These are phyloP conservation scores for Thermochaetoides dissita DNA, from an alignment of 2,329 filamentous ascomycete species.

Conservation along the genomic window DNA sequence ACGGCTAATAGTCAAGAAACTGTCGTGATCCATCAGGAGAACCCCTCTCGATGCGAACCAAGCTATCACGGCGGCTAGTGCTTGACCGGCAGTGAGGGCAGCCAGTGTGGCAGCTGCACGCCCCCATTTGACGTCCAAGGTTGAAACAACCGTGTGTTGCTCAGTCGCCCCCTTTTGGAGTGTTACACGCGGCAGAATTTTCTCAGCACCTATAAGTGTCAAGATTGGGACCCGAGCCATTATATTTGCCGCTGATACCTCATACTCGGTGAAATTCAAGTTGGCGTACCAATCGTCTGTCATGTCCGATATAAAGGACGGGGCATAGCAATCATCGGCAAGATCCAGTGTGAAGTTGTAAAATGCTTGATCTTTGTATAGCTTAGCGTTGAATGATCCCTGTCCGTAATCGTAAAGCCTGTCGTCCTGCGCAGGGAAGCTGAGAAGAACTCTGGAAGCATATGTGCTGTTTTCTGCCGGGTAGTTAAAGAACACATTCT, in stretches of 20 bases:
- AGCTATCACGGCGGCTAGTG: not conserved
- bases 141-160: not conserved
- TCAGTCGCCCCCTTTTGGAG: conserved; percentile 1
- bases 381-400: not conserved
- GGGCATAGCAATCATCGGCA: not conserved
- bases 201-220: conserved; percentile 3
- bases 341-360: not conserved
- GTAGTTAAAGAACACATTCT: not conserved
- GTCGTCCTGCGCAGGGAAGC: not conserved
- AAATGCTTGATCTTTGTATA: not conserved
- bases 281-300: not conserved
- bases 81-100: not conserved
- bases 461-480: not conserved
- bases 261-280: not conserved
- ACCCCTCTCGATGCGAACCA: not conserved
- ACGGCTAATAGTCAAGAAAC: not conserved
- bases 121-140: conserved; percentile 3
- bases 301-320: not conserved
- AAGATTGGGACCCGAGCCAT: conserved; percentile 2
- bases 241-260: not conserved
- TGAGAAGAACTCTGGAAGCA: conserved; percentile 2
- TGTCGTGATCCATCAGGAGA: conserved; percentile 1
- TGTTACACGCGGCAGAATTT: not conserved
- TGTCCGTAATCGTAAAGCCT: not conserved
- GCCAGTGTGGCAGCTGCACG: not conserved